Base-by-base conservation (phyloP, 1,284 basidiomycete species). In the Boletus sp. region DNA sequence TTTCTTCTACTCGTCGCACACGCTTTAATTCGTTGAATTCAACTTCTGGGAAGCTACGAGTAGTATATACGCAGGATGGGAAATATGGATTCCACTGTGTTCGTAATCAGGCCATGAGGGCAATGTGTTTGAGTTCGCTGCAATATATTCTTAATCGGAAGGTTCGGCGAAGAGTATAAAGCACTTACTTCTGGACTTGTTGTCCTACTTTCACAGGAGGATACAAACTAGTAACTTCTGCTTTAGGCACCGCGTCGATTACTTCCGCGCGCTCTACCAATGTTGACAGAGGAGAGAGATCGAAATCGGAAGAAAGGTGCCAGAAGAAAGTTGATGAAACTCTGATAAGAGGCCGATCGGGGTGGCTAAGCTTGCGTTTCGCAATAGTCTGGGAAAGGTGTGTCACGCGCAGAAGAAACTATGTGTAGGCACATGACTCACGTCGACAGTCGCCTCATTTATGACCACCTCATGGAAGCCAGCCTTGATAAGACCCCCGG, bases 261-360 rank as follows among this genome's bases (percentile, higher is more conserved):
- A 60, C 55, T 27, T 66, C 64, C 2, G 78, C 76, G 25, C 72
- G 74, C 7, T 69, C 67, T 10, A 66, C 61, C n/a, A 93, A 70
- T 1, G 66, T 60, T 2, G 80, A 74, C 13, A 91, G 78, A 3
- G 89, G 81, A 2, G 65, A 71, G 16, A 94, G 75, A 46, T 85
- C 78, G 54, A 79, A 85, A 65, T 94, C 92, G 3, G 89, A 91
- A 0, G 86, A 91, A 27, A 95, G 76, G 61, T 94, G 91, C 85
- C 87, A 94, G 73, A 95, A 95, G 73, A 94, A 94, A 0, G 92
- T 95, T 2, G 90, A 93, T 5, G 91, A 94, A 54, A 96, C 92
- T 17, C 93, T 83, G 56, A 94, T 91, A 32, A 87, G 72, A 12
- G 92, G 92, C n/a, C 92, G 81, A 44, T 81, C 75, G 0, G 89